Evolutionary conservation across 1,284 basidiomycete genomes (phyloP).

Genomic region (Cutaneotrichosporon dermatis): DNA sequence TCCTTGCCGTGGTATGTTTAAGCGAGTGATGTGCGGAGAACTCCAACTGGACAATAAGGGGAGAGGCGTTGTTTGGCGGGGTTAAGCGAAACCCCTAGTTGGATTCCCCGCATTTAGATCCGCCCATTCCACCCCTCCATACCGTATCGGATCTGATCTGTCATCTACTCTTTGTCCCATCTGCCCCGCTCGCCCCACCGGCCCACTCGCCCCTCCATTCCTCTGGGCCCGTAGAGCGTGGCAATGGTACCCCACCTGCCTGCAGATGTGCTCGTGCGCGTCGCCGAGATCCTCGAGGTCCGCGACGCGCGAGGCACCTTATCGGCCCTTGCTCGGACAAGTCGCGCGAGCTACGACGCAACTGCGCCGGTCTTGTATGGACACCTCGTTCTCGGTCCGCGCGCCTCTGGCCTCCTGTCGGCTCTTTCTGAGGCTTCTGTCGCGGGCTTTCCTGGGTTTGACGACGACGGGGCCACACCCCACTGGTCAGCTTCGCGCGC

Average conservation of each 20-base stretch:
- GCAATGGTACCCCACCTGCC: not conserved
- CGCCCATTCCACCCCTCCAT: too few species aligned
- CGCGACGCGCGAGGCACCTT: conserved; percentile 10
- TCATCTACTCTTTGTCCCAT: not conserved
- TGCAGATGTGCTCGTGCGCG: conserved; percentile 23
- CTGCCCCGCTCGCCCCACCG: too few species aligned
- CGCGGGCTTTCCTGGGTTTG: not conserved
- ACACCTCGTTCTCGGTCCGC: conserved; percentile 5
- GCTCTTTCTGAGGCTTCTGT: not conserved
- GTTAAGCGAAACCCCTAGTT: too few species aligned
- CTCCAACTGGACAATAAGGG: too few species aligned
- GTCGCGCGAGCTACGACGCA: conserved; percentile 21
- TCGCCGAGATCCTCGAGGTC: conserved; percentile 18
- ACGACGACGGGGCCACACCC: not conserved
- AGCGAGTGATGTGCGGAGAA: too few species aligned
- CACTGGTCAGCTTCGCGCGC: not conserved
- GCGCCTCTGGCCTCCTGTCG: not conserved
- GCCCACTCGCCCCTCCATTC: too few species aligned
- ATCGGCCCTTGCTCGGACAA: conserved; percentile 14
- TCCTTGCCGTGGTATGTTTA: too few species aligned
- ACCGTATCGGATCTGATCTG: too few species aligned
- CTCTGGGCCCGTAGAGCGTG: too few species aligned
- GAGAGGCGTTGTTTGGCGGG: too few species aligned
- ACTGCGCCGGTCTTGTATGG: conserved; percentile 23
- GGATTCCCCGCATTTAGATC: too few species aligned